Base-by-base conservation (phyloP, 345 rosid genomes). In the Brassica nigra region DNA sequence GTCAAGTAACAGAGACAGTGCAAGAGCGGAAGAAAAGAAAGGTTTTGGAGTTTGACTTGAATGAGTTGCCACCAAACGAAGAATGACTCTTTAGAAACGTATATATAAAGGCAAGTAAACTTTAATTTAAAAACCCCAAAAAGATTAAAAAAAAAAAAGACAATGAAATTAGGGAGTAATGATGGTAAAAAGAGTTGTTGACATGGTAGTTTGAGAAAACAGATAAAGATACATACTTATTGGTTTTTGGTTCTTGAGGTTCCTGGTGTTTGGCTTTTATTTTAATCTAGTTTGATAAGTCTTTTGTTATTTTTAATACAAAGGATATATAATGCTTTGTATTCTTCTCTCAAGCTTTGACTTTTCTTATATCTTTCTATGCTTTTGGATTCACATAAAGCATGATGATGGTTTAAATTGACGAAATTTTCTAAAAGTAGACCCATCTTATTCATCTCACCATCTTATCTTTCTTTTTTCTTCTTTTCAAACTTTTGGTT, bases 51-150 rank as follows among this genome's bases (percentile, higher is more conserved):
- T 76, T 81, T 76, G 84, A 81, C 81, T 81, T 81, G 77, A 81
- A 81, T 65, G 77, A 81, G 70, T 37, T 71, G 77, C 84, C 84
- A 71, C 77, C 84, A 55, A 61, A 81, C 5, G 77, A 76, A 72
- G 80, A 77, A 34, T 62, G 70, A 76, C 77, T 76, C 80, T 70
- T 70, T 64, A 70, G 70, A 68, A 52, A 76, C 69, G 80, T 81
- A 66, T 23, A 71, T 80, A 76, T 70, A 76, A 73, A 65, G 16
- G 33, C 68, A 76, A 76, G 80, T 80, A 70, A 80, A 67, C 18
- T 75, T 34, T 73, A 59, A 59, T 75, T 33, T 15, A 12, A 44
- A 44, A 49, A 49, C 5, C 7, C 49, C 27, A 37, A 20, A 6
- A 7, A 39, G 10, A 6, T 1, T 18, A 18, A 18, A 18, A 18